phyloP scores from a whole-genome alignment of 1,139 yeast genomes.

The Casaregolazyma lundiana region DNA sequence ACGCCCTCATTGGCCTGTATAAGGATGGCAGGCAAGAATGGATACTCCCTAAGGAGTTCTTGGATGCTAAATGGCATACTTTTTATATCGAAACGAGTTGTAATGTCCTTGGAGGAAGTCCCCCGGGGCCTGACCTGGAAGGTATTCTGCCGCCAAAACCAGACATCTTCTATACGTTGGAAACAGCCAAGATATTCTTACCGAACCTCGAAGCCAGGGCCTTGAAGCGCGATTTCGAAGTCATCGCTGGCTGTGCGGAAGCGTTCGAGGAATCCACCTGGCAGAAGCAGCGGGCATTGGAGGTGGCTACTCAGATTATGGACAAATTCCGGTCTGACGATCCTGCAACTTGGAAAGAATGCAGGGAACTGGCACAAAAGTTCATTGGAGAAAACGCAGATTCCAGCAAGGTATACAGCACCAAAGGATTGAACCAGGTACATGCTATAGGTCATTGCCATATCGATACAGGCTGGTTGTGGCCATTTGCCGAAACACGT shows the following conservation, averaged over 20 bases:
- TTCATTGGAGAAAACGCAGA: slow-evolving; percentile 64
- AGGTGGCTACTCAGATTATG: slow-evolving; percentile 74
- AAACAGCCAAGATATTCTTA: slow-evolving; percentile 70
- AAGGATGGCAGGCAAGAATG: slow-evolving; percentile 83
- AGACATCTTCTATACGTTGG: slow-evolving; percentile 62
- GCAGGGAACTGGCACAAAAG: slow-evolving; percentile 62
- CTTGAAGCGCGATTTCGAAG: slow-evolving; percentile 74
- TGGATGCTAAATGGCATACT: slow-evolving; percentile 40
- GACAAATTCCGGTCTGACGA: slow-evolving; percentile 62
- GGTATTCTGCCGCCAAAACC: slow-evolving; percentile 49
- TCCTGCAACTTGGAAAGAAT: slow-evolving; percentile 44
- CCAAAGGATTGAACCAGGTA: slow-evolving; percentile 42
- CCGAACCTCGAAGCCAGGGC: slow-evolving; percentile 79
- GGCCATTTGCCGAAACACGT: slow-evolving; percentile 95
- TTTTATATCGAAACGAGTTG: slow-evolving; percentile 88
- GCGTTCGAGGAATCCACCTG: slow-evolving; percentile 64
- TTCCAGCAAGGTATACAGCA: slow-evolving; percentile 59
- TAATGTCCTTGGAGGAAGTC: slow-evolving; percentile 92
- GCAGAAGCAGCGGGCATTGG: slow-evolving; percentile 80
- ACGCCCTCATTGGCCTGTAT: slow-evolving; percentile 77
- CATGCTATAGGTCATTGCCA: slow-evolving; percentile 88
- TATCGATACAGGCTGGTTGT: slow-evolving; percentile 92
- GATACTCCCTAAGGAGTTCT: slow-evolving; percentile 55
- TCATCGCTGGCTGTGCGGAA: slow-evolving; percentile 82
- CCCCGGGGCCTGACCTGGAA: slow-evolving; percentile 38